A percentile compares a stretch with the other conserved stretches of the same genome.
Evolutionary conservation across 345 rosid genomes (phyloP).

Genomic region (Acer campestre): DNA sequence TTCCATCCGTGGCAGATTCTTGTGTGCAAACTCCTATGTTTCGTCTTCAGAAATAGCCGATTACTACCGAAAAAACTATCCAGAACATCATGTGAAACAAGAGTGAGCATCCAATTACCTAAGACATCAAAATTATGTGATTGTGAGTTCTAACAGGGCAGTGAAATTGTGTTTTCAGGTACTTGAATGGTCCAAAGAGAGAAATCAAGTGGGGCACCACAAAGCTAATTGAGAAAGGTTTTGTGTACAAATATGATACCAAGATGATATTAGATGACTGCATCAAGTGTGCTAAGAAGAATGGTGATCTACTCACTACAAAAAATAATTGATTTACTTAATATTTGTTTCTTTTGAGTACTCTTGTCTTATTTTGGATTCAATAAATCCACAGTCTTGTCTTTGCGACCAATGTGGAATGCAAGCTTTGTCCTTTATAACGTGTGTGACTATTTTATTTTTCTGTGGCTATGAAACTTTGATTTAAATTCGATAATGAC

Average conservation of each 20-base stretch:
- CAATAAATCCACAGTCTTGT: background rate
- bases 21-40: conserved; percentile 23
- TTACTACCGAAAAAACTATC: conserved; percentile 18
- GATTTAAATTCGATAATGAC: background rate
- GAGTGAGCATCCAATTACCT: conserved; percentile 17
- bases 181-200: conserved; percentile 18
- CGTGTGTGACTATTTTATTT: background rate
- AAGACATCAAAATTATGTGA: background rate
- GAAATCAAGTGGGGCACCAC: conserved; percentile 23
- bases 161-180: conserved; percentile 27
- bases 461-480: background rate
- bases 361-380: background rate
- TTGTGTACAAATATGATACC: conserved; percentile 26
- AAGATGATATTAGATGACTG: conserved; percentile 33
- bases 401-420: background rate
- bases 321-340: too few relatives aligned
- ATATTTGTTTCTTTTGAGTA: too few relatives aligned
- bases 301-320: background rate
- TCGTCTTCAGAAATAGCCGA: conserved; percentile 24
- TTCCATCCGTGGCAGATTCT: conserved; percentile 39
- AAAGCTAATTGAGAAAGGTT: conserved; percentile 36
- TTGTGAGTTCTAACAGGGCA: background rate
- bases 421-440: background rate
- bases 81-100: conserved; percentile 27
- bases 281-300: conserved; percentile 20